Base-by-base conservation (phyloP, 2,329 filamentous ascomycete species). In the Sarocladiaceae sp. region DNA sequence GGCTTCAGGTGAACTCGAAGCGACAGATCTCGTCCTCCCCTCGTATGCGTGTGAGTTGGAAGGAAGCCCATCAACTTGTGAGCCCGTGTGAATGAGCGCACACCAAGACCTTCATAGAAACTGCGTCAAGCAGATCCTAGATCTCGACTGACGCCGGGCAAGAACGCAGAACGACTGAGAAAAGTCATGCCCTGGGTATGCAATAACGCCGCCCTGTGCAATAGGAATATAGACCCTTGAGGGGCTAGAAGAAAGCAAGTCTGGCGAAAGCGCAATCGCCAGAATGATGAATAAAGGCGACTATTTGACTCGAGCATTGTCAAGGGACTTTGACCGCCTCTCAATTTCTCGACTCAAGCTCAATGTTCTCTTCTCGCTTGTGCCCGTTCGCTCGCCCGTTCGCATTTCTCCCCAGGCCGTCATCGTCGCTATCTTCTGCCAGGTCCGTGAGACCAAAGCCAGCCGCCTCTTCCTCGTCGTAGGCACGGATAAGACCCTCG, bases 401-500 rank as follows among this genome's bases (percentile, higher is more conserved):
- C 48, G 65, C 53, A 45, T 61, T 58, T 57, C 55, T 52, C 45
- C 40, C 40, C 13, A 32, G 26, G 11, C 52, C 50, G 21, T 59
- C 57, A 44, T 83, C 83, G 23, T 87, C 83, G 52, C 76, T 85
- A 50, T 93, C 86, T 51, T 90, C 85, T 2, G 84, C 76, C 31
- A 96, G 69, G 54, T 95, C 88, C 12, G 80, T 79, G 37, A 97
- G 71, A 32, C 86, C 86, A 50, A 94, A 88, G 4, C 78, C 80
- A 33, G 74, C 75, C 34, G 73, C 74, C 55, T 85, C 81, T 60
- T 96, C 90, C 48, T 93, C 81, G 55, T 97, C 91, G 56, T 95
- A 96, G 10, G 82, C 84, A 49, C 85, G 84, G 63, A 97, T 95
- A 19, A 97, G 72, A 4, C 87, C 87, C 51, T 90, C 83, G 45